These are phyloP conservation scores for Triangularia verruculosa DNA, from an alignment of 2,329 filamentous ascomycete genomes.

Conservation along the genomic window DNA sequence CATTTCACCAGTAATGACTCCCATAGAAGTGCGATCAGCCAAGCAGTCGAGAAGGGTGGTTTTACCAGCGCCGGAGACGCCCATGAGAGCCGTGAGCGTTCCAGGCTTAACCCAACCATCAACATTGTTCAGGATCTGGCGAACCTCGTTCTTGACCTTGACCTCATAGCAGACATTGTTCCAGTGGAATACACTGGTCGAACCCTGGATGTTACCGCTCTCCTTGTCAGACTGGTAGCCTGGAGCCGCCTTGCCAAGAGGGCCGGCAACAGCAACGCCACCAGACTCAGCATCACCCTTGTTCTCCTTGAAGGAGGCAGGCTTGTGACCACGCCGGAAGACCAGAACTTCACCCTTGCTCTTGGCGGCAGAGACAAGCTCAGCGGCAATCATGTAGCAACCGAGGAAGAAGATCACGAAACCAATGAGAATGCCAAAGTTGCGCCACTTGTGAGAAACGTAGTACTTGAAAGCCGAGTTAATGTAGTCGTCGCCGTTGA, in stretches of 20 bases:
- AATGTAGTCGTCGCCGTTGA: slow-evolving; percentile 60
- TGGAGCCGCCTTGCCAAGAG: slow-evolving; percentile 34
- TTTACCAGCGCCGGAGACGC: slow-evolving; percentile 89
- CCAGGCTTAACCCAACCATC: slow-evolving; percentile 94
- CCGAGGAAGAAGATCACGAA: slow-evolving; percentile 61
- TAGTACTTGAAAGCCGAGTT: slow-evolving; percentile 54
- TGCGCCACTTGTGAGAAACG: slow-evolving; percentile 62
- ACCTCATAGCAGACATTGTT: slow-evolving; percentile 73
- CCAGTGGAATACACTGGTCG: slow-evolving; percentile 84
- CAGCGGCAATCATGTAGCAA: slow-evolving; percentile 62
- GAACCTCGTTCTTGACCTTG: slow-evolving; percentile 73
- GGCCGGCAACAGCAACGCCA: slow-evolving; percentile 47
- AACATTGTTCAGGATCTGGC: slow-evolving; percentile 78
- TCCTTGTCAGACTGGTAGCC: slow-evolving; percentile 35
- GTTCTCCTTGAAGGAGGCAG: slow-evolving; percentile 56
- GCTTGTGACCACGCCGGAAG: slow-evolving; percentile 67
- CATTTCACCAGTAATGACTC: slow-evolving; percentile 84
- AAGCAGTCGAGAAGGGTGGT: slow-evolving; percentile 86
- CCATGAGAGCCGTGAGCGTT: slow-evolving; percentile 86
- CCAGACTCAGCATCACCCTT: slow-evolving; percentile 59
- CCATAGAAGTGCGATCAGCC: slow-evolving; percentile 82
- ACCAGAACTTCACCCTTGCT: slow-evolving; percentile 75
- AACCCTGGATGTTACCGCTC: slow-evolving; percentile 44
- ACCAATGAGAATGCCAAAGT: slow-evolving; percentile 66
- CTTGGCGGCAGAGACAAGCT: slow-evolving; percentile 63